Percentiles rank a stretch among this genome's conserved stretches.
Conservation (phyloP, 495 filamentous ascomycete species). For the Hamigera avellanea region DNA sequence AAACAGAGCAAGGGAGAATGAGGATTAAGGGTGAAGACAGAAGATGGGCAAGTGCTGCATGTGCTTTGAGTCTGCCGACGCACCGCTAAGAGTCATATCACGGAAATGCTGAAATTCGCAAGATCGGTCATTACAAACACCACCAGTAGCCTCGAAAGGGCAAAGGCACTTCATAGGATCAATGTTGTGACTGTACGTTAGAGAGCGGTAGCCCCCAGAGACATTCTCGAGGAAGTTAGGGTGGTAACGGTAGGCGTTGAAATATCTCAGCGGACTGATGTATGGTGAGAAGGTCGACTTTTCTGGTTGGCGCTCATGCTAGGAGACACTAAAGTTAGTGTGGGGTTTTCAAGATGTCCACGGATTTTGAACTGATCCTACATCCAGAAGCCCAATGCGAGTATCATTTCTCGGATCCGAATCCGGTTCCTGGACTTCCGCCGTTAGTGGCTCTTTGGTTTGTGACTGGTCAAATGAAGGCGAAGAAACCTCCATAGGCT, state of each 20-base stretch:
- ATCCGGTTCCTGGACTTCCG: slow-evolving; percentile 16
- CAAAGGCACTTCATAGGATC: slow-evolving; percentile 63
- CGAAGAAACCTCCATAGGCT: slow-evolving; percentile 6
- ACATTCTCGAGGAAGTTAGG: slow-evolving; percentile 58
- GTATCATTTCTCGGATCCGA: slow-evolving; percentile 7
- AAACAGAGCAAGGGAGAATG: slow-evolving; percentile 1
- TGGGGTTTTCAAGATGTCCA: slow-evolving; percentile 4
- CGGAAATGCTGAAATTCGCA: slow-evolving; percentile 73
- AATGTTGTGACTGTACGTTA: slow-evolving; percentile 88
- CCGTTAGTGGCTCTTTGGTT: slow-evolving; percentile 21
- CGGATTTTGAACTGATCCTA: slow-evolving; percentile 18
- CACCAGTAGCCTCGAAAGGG: slow-evolving; percentile 57
- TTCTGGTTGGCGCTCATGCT: slow-evolving; percentile 14
- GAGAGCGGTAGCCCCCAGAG: slow-evolving; percentile 66
- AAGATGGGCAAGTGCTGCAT: slow-evolving; percentile 13
- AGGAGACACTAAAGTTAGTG: slow-evolving; percentile 9
- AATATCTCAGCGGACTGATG: slow-evolving; percentile 66
- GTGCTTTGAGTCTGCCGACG: slow-evolving; percentile 40
- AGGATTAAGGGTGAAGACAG: slow-evolving; percentile 4
- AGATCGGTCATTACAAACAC: slow-evolving; percentile 61
- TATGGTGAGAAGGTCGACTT: slow-evolving; percentile 56
- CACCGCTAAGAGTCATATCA: slow-evolving; percentile 68
- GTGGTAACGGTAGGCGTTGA: slow-evolving; percentile 84
- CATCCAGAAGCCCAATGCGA: slow-evolving; percentile 24
- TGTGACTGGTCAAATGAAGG: slow-evolving; percentile 11